Conservation (phyloP, 805 yeast genomes). For the Yamadazyma philogaea region DNA sequence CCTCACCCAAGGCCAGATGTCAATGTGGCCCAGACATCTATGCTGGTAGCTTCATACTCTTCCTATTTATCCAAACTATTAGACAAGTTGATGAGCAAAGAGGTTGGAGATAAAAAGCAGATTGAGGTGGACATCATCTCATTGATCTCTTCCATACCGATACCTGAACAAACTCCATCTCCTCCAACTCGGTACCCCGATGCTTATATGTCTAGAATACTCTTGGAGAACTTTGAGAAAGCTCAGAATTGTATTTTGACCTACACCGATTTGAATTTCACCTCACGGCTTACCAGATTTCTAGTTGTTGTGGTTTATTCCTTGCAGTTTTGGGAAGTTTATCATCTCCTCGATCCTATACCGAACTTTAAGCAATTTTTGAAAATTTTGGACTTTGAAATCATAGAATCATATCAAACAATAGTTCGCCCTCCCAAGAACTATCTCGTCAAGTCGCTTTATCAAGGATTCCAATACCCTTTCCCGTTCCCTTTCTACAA, state of each 20-base stretch:
- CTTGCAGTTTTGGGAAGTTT: slow-evolving; percentile 44
- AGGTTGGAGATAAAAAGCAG: slow-evolving; percentile 23
- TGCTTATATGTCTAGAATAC: slow-evolving; percentile 32
- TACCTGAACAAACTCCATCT: background rate
- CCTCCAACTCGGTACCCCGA: slow-evolving; percentile 28
- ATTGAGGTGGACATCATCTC: background rate
- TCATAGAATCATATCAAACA: slow-evolving; percentile 35
- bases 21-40: background rate
- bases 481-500: slow-evolving; percentile 46
- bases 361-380: slow-evolving; percentile 35
- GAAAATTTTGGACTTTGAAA: slow-evolving; percentile 32
- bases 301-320: slow-evolving; percentile 37
- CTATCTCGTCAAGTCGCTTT: slow-evolving; percentile 31
- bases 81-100: slow-evolving; percentile 14
- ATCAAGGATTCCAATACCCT: slow-evolving; percentile 42
- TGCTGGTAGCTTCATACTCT: slow-evolving; percentile 29
- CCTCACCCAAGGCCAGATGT: slow-evolving; percentile 20
- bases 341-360: slow-evolving; percentile 33
- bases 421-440: slow-evolving; percentile 40
- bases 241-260: slow-evolving; percentile 29
- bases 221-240: slow-evolving; percentile 36
- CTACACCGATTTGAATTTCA: slow-evolving; percentile 37
- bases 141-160: slow-evolving; percentile 16
- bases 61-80: slow-evolving; percentile 28
- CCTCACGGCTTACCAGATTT: slow-evolving; percentile 38